phyloP scores from a whole-genome alignment of 305 asterid genomes.

The Fraxinus xanthoxyloides region DNA sequence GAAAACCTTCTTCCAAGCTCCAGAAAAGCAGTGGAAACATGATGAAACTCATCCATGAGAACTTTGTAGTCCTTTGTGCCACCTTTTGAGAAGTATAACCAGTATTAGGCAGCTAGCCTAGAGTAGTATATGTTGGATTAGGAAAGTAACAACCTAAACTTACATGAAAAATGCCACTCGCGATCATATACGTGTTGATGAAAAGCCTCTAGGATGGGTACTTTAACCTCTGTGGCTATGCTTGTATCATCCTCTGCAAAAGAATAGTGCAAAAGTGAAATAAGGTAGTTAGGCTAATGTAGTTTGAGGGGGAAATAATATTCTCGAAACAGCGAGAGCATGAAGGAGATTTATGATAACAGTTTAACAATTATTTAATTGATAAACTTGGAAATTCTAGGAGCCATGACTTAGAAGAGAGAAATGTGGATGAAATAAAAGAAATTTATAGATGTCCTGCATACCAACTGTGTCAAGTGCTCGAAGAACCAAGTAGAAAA shows the following conservation, averaged over 20 bases:
- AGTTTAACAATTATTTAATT: neutral
- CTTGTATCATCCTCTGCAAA: neutral
- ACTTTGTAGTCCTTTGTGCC: constrained; percentile 55
- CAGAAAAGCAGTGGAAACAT: constrained; percentile 47
- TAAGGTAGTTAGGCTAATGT: neutral
- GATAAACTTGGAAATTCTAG: neutral
- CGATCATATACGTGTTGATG: neutral
- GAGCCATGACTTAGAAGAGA: neutral
- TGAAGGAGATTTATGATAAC: neutral
- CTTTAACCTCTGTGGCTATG: neutral
- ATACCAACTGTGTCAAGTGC: constrained; percentile 9
- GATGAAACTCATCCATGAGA: constrained; percentile 53
- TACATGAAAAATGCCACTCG: neutral
- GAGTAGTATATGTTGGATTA: neutral
- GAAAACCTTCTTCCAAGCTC: constrained; percentile 40
- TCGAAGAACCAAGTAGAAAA: constrained; percentile 8
- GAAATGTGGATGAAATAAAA: neutral
- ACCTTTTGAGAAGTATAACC: constrained; percentile 24
- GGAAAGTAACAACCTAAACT: neutral
- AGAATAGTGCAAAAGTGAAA: neutral
- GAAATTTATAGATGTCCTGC: neutral
- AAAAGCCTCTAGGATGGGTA: neutral
- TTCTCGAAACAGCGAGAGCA: neutral
- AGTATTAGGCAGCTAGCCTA: neutral
- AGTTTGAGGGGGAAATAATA: neutral